Conservation (phyloP, 345 rosid genomes). For the Populus ilicifolia region DNA sequence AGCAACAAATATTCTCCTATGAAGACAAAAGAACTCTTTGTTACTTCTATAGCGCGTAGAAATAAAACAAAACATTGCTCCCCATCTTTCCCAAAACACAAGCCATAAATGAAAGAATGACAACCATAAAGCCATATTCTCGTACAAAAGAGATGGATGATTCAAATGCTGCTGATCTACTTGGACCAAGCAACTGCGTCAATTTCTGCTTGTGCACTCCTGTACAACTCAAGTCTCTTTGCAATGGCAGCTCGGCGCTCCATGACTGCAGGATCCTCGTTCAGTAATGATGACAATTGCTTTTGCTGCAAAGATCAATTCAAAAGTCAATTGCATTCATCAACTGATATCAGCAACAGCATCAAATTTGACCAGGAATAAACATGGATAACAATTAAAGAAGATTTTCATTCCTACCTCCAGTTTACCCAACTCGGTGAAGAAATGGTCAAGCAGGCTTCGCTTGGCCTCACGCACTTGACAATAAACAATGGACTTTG, state of each 20-base stretch:
- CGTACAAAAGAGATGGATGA: neutral
- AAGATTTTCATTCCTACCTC: conserved; percentile 45
- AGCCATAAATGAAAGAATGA: conserved; percentile 32
- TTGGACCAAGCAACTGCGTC: conserved; percentile 96
- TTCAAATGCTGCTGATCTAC: conserved; percentile 25
- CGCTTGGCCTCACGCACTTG: conserved; percentile 99
- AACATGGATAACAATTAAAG: neutral
- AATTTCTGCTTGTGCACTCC: conserved; percentile 85
- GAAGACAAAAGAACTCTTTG: conserved; percentile 2
- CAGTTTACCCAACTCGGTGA: conserved; percentile 83
- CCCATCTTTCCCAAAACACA: neutral
- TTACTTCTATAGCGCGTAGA: neutral
- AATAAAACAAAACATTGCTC: conserved; percentile 1
- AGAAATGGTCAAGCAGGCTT: conserved; percentile 88
- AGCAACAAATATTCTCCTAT: conserved; percentile 15
- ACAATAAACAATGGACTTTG: conserved; percentile 88
- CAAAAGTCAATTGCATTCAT: neutral
- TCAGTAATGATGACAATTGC: conserved; percentile 69
- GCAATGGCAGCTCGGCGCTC: conserved; percentile 82
- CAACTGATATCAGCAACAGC: neutral
- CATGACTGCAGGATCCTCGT: conserved; percentile 98
- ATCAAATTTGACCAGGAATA: neutral
- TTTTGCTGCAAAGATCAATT: conserved; percentile 55
- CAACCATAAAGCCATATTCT: conserved; percentile 4
- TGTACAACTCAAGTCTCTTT: conserved; percentile 85